Evolutionary conservation across 805 yeast species (phyloP).

Genomic region (Lipomyces starkeyi): DNA sequence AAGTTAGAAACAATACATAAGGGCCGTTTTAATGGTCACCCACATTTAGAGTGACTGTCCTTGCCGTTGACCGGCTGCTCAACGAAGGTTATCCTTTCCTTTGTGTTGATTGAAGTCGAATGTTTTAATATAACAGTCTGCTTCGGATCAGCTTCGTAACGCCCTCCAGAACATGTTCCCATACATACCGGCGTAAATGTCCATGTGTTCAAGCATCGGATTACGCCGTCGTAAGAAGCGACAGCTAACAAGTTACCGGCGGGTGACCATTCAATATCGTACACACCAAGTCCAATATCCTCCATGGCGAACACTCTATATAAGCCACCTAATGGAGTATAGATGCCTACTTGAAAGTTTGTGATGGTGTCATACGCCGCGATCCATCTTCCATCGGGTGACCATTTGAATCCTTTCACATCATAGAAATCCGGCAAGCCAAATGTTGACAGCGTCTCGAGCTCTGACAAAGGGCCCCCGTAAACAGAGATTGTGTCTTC

Average conservation of each 20-base stretch:
- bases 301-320: conserved; percentile 23
- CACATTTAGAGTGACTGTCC: conserved; percentile 25
- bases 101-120: conserved; percentile 14
- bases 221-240: conserved; percentile 30
- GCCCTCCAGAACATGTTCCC: background rate
- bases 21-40: background rate
- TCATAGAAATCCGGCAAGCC: conserved; percentile 20
- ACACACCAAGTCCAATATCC: conserved; percentile 26
- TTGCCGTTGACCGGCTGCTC: conserved; percentile 32
- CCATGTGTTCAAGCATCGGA: conserved; percentile 31
- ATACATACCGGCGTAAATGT: conserved; percentile 35
- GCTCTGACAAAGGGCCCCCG: conserved; percentile 20
- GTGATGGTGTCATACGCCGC: conserved; percentile 31
- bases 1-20: background rate
- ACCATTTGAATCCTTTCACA: conserved; percentile 32
- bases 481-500: conserved; percentile 30
- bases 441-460: conserved; percentile 11
- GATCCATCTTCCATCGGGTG: conserved; percentile 37
- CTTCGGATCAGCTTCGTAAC: background rate
- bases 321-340: conserved; percentile 29
- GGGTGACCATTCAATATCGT: conserved; percentile 35
- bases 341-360: conserved; percentile 29
- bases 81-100: conserved; percentile 21
- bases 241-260: conserved; percentile 28
- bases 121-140: conserved; percentile 26